These are phyloP conservation scores for Berberis vulgaris DNA, from an alignment of 164 flowering plant genomes.

Conservation along the genomic window DNA sequence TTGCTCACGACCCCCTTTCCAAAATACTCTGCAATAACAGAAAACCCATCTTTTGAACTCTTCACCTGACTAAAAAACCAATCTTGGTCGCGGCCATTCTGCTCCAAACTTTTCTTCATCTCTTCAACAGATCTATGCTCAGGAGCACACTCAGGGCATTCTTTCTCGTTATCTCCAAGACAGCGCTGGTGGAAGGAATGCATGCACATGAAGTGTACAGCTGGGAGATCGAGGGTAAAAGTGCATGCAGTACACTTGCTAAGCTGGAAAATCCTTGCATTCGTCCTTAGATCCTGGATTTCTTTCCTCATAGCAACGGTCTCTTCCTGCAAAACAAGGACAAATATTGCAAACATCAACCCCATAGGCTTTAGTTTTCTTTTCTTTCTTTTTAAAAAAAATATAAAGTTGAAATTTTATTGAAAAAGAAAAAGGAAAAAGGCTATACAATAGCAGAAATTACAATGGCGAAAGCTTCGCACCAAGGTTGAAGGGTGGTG, in stretches of 20 bases:
- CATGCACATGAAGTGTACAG: conserved; percentile 99
- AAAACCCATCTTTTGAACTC: conserved; percentile 86
- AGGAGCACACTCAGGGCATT: conserved; percentile 93
- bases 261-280: conserved; percentile 95
- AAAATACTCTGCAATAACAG: conserved; percentile 94
- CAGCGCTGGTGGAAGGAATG: conserved; percentile 96
- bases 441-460: no score
- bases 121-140: conserved; percentile 84
- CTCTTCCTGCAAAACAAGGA: conserved; percentile 56
- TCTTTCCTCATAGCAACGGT: conserved; percentile 81
- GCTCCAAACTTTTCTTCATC: conserved; percentile 83
- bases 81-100: conserved; percentile 74
- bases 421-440: no score
- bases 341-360: background rate
- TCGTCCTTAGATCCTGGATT: conserved; percentile 89
- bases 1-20: conserved; percentile 95
- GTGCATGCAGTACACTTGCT: conserved; percentile 99
- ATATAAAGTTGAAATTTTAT: no score
- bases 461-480: no score
- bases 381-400: no score
- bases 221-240: conserved; percentile 97
- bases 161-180: conserved; percentile 96
- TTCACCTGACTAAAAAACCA: conserved; percentile 74
- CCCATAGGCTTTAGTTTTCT: background rate
- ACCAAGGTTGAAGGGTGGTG: no score